Evolutionary conservation across 2,329 filamentous ascomycete genomes (phyloP), one percentile per base, ranked within the genome.

Genomic region (Orbilia javanica): DNA sequence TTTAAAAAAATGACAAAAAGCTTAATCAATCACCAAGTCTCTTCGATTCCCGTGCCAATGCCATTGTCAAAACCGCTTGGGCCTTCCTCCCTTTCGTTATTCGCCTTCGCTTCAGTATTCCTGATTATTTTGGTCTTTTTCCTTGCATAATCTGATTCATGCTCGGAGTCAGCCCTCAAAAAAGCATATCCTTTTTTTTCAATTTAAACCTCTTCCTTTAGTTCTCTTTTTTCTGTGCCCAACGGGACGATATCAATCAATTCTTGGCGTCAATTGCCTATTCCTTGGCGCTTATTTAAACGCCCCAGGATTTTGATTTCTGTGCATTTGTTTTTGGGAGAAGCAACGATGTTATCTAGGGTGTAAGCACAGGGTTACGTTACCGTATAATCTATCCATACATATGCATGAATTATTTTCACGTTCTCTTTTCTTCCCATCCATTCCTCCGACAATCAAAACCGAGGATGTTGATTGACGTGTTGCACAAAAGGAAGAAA

Each of bases 281-380:
- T 60, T 60, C 34, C 55, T 60, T 60, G 55, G 55, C 55, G 55
- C 20, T 22, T 60, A 60, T 60, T 60, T 60, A 60, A 31, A 60
- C 55, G 55, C 55, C 52, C 36, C n/a, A n/a, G 36, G 8, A 39
- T 27, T 11, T 50, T 48, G 11, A 48, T 50, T 11, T 25, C 20
- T 48, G 4, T 50, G 18, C 8, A 50, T 50, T 3, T 6, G 2
- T 22, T 25, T 22, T 50, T 50, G 4, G 46, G 42, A 39, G 1
- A n/a, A 18, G 3, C 4, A 20, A 3, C 7, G 3, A 20, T 25
- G 20, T 3, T 20, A 4, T 4, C 2, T 50, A 50, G 46, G 25
- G 27, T 10, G 50, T 53, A 53, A 53, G 20, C 15, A 29, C 25
- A 29, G 13, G 20, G 20, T 42, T 13, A 15, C 20, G 46, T 5